Percentiles rank a stretch among this genome's conserved stretches.
Evolutionary conservation across 75 land plant genomes (phyloP).

Genomic region (Chamaecyparis obtusa): DNA sequence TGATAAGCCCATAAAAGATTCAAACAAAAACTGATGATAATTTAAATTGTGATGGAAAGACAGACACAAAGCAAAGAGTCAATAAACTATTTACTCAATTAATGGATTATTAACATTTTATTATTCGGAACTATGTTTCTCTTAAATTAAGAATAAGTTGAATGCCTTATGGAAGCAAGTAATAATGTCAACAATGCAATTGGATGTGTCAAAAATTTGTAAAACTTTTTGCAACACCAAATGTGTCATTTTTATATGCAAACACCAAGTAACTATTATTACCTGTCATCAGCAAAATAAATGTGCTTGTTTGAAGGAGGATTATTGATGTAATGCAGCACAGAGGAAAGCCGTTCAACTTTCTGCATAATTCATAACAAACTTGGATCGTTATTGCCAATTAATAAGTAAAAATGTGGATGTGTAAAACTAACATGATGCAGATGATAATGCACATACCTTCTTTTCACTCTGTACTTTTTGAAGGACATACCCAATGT

Average conservation of each 20-base stretch:
- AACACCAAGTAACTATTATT: not conserved
- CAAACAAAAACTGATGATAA: not conserved
- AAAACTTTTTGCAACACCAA: not conserved
- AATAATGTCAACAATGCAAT: not conserved
- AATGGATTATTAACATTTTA: too few species aligned
- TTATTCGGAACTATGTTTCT: too few species aligned
- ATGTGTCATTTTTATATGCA: not conserved
- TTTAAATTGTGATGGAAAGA: not conserved
- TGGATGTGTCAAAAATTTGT: not conserved
- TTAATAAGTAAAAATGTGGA: not conserved
- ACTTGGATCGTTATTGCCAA: not conserved
- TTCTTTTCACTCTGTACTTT: slow-evolving; percentile 76
- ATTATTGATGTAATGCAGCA: slow-evolving; percentile 45
- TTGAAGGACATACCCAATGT: slow-evolving; percentile 67
- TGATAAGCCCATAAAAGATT: not conserved
- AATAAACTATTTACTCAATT: too few species aligned
- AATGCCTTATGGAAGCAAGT: not conserved
- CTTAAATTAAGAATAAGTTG: not conserved
- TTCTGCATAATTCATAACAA: slow-evolving; percentile 46
- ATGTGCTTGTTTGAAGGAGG: slow-evolving; percentile 34
- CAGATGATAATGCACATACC: slow-evolving; percentile 18
- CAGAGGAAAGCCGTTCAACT: slow-evolving; percentile 38
- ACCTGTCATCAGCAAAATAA: slow-evolving; percentile 4
- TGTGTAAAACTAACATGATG: not conserved
- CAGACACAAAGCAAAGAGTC: not conserved